These are phyloP conservation scores for Xylaria sp. DNA, from an alignment of 2,329 filamentous ascomycete genomes.

Conservation along the genomic window DNA sequence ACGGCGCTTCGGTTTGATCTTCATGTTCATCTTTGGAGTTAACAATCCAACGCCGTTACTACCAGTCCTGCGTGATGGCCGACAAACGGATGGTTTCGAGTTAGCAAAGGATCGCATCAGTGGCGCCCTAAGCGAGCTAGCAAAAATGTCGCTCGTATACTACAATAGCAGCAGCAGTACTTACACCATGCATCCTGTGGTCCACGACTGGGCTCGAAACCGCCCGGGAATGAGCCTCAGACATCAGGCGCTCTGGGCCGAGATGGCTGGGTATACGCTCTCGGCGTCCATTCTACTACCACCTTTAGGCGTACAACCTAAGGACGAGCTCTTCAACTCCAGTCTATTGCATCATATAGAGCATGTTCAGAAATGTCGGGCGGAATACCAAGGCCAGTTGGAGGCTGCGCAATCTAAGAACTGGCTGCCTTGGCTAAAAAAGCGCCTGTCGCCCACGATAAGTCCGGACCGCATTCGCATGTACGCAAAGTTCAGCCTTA, in stretches of 20 bases:
- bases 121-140: not conserved
- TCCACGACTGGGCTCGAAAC: conserved; percentile 20
- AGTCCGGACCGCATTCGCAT: conserved; percentile 2
- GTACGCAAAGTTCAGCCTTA: conserved; percentile 23
- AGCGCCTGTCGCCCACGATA: not conserved
- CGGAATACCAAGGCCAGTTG: not conserved
- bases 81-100: not conserved
- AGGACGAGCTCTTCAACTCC: conserved; percentile 13
- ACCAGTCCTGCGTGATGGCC: not conserved
- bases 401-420: not conserved
- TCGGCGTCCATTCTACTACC: conserved; percentile 24
- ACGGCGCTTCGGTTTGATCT: not conserved
- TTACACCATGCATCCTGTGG: conserved; percentile 7
- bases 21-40: not conserved
- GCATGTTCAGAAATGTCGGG: conserved; percentile 14
- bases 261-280: conserved; percentile 19
- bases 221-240: conserved; percentile 22
- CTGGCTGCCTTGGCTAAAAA: not conserved
- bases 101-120: not conserved
- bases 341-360: conserved; percentile 15
- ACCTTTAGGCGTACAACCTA: not conserved
- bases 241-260: conserved; percentile 24
- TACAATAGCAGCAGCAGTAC: not conserved
- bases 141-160: not conserved
- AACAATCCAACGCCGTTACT: not conserved